A percentile compares a stretch with the other conserved stretches of the same genome.
Conservation (phyloP, 2,329 filamentous ascomycete species). For the Microdochium nivale region DNA sequence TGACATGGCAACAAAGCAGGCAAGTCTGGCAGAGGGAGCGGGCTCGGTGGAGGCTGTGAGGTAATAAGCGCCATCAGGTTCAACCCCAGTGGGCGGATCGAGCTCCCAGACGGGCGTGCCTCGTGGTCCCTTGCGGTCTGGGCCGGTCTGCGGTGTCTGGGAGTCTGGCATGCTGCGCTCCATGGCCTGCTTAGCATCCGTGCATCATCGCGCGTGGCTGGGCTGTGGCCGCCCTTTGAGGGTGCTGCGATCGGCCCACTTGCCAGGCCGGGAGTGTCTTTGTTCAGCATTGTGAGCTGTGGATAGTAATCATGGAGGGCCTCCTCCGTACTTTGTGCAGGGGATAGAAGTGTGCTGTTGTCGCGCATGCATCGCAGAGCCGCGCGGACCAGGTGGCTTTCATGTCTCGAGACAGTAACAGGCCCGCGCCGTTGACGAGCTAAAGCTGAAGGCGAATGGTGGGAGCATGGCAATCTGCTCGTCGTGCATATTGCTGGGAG, state of each 20-base stretch:
- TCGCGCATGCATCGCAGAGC: neutral
- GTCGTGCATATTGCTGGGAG: no score
- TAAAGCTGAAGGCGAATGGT: no score
- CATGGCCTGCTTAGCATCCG: neutral
- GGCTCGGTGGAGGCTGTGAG: neutral
- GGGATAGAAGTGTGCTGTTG: neutral
- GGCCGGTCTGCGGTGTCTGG: neutral
- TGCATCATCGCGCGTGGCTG: neutral
- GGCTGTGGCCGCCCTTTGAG: neutral
- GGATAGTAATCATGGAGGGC: neutral
- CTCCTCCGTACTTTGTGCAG: neutral
- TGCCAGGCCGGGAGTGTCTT: neutral
- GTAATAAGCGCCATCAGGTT: neutral
- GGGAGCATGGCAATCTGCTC: no score
- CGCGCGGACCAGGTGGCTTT: neutral
- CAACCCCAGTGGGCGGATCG: neutral
- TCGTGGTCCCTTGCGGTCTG: neutral
- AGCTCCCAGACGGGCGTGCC: neutral
- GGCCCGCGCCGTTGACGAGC: no score
- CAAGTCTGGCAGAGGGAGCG: neutral
- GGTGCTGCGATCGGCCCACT: neutral
- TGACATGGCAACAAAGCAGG: neutral
- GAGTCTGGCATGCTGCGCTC: neutral
- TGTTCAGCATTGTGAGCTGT: neutral
- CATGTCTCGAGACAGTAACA: neutral